A percentile compares a stretch with the other conserved stretches of the same genome.
Conservation (phyloP, 495 filamentous ascomycete genomes). For the Aspergillus wentii region DNA sequence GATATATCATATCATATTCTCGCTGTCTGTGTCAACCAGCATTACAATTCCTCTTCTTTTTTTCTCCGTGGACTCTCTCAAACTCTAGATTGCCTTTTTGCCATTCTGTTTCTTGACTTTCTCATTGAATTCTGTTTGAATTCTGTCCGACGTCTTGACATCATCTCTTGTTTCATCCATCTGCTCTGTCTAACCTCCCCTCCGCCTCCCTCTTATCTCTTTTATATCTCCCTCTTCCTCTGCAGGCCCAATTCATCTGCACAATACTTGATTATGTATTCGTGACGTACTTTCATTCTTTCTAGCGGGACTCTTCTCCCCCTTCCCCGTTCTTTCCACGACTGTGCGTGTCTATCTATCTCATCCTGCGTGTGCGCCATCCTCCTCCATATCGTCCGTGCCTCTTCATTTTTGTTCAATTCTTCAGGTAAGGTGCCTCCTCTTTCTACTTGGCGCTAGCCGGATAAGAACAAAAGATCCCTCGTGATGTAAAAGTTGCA, state of each 20-base stretch:
- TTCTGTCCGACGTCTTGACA: background rate
- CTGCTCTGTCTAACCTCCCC: slow-evolving; percentile 1
- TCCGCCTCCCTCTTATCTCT: background rate
- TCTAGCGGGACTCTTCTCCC: slow-evolving; percentile 18
- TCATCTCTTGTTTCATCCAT: background rate
- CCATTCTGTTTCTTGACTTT: background rate
- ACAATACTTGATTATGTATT: slow-evolving; percentile 14
- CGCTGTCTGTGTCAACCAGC: too few relatives aligned
- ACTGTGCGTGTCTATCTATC: too few relatives aligned
- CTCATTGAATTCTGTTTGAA: too few relatives aligned
- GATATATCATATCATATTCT: slow-evolving; percentile 1
- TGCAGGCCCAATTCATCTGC: slow-evolving; percentile 1
- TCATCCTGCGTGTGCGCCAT: too few relatives aligned
- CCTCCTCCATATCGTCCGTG: background rate
- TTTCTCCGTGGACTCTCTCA: background rate
- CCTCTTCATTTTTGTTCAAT: background rate
- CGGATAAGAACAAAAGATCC: too few relatives aligned
- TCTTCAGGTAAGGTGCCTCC: background rate
- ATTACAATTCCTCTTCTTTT: too few relatives aligned
- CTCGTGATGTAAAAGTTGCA: too few relatives aligned
- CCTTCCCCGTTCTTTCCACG: too few relatives aligned
- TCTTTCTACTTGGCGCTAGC: too few relatives aligned
- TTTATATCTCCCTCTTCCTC: slow-evolving; percentile 2
- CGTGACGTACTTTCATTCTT: slow-evolving; percentile 28
- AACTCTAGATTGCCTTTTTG: background rate